These are phyloP conservation scores for Magnolia officinalis DNA, from an alignment of 164 flowering plant species.

Conservation along the genomic window DNA sequence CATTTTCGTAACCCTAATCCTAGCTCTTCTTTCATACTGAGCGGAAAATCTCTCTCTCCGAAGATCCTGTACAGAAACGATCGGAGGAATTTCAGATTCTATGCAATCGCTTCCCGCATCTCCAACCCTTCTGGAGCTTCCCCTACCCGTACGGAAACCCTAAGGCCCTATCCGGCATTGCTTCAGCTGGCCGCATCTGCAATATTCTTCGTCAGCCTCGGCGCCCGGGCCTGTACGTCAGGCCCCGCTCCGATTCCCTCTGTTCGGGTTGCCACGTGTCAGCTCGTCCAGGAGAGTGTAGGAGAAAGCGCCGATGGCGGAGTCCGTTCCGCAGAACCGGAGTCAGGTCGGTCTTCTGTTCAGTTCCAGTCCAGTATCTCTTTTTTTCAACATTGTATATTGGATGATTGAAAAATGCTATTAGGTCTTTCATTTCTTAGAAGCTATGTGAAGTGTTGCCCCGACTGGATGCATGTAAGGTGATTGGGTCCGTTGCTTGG, in stretches of 20 bases:
- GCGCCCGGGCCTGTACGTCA: conserved; percentile 15
- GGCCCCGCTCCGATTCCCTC: background rate
- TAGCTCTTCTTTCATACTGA: background rate
- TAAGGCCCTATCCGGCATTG: conserved; percentile 9
- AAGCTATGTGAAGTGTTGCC: background rate
- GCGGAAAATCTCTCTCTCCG: conserved; percentile 38
- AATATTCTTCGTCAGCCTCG: conserved; percentile 21
- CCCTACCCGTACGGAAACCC: background rate
- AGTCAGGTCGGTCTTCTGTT: conserved; percentile 1
- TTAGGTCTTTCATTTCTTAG: background rate
- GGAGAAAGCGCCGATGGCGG: background rate
- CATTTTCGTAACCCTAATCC: background rate
- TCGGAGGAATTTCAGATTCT: conserved; percentile 62
- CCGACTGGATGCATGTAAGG: background rate
- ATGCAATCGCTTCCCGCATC: conserved; percentile 61
- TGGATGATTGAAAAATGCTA: background rate
- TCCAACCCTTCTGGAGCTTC: background rate
- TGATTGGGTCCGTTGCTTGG: background rate
- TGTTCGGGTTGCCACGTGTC: conserved; percentile 3
- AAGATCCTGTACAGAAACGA: conserved; percentile 59
- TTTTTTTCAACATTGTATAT: background rate
- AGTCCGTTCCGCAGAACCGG: background rate
- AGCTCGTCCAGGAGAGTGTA: conserved; percentile 10
- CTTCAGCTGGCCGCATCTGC: conserved; percentile 23
- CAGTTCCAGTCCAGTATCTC: background rate